A percentile compares a stretch with the other conserved stretches of the same genome.
phyloP scores from a whole-genome alignment of 2,329 filamentous ascomycete genomes.

The Cladorrhinum sp. region DNA sequence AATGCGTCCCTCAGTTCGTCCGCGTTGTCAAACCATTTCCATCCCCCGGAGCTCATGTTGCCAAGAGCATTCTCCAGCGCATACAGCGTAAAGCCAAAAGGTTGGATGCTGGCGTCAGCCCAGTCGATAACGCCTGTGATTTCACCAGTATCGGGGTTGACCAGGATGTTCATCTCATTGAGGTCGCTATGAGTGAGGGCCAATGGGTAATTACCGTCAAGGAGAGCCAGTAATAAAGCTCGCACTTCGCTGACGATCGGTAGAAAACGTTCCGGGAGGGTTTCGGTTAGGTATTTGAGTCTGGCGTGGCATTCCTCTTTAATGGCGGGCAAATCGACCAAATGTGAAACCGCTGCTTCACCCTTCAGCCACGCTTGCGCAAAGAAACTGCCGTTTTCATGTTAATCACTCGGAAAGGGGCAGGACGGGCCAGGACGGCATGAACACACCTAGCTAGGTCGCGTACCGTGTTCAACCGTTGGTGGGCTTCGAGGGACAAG shows the following conservation, averaged over 20 bases:
- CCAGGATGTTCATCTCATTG: conserved; percentile 31
- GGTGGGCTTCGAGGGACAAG: not conserved
- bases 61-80: conserved; percentile 28
- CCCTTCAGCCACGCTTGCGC: conserved; percentile 8
- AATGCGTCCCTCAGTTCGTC: not conserved
- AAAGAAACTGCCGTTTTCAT: conserved; percentile 5
- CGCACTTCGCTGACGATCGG: not conserved
- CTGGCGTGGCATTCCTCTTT: not conserved
- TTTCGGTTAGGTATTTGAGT: not conserved
- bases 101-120: conserved; percentile 28
- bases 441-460: not conserved
- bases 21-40: not conserved
- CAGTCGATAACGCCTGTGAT: conserved; percentile 34
- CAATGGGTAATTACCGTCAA: conserved; percentile 19
- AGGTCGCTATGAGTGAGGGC: conserved; percentile 31
- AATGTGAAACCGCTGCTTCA: not conserved
- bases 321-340: not conserved
- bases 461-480: not conserved
- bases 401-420: not conserved
- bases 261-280: conserved; percentile 2
- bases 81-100: conserved; percentile 32
- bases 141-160: conserved; percentile 27
- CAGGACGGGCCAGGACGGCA: not conserved
- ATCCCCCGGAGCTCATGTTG: not conserved
- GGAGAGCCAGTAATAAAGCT: conserved; percentile 14